These are phyloP conservation scores for Solanum hybrid DNA, from an alignment of 305 asterid genomes.

Conservation along the genomic window DNA sequence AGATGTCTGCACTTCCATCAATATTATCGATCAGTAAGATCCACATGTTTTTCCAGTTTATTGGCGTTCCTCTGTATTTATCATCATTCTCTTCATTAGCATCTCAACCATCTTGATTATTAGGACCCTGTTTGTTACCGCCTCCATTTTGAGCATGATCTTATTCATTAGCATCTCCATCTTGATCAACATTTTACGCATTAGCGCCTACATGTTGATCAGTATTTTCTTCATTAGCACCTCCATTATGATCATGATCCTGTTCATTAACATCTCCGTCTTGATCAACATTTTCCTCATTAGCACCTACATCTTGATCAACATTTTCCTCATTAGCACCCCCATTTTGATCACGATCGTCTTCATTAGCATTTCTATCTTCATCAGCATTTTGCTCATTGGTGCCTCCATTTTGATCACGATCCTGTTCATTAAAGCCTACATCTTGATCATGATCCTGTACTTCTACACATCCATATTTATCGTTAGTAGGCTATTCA, in stretches of 20 bases:
- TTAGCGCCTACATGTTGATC: neutral
- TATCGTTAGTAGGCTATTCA: no score
- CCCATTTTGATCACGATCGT: neutral
- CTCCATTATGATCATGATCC: neutral
- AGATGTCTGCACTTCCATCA: neutral
- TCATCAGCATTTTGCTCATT: no score
- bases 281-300: neutral
- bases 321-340: neutral
- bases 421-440: no score
- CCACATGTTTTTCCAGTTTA: neutral
- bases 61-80: neutral
- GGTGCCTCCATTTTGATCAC: no score
- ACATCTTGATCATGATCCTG: no score
- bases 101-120: no score
- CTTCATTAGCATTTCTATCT: neutral
- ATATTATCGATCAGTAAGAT: neutral
- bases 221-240: neutral
- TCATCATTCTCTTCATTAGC: no score
- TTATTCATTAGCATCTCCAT: neutral
- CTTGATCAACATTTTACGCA: neutral
- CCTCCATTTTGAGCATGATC: neutral
- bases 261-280: neutral
- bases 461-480: no score
- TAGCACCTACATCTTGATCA: neutral
- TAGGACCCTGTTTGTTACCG: neutral